Evolutionary conservation across 1,284 basidiomycete genomes (phyloP).

Genomic region (Ustilago tritici): DNA sequence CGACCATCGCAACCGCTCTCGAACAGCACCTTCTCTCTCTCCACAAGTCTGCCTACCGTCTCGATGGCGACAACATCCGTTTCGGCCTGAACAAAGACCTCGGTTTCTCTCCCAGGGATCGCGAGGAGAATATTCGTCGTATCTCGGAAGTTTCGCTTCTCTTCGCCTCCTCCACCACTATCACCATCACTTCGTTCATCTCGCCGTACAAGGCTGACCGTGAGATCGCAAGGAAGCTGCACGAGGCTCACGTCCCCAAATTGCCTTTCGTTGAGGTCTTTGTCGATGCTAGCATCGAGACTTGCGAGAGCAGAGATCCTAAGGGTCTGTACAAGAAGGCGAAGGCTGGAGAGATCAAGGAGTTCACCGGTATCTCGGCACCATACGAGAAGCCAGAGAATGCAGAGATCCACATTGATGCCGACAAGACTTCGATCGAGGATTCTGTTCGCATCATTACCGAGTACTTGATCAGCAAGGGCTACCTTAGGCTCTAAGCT

Average conservation of each 20-base stretch:
- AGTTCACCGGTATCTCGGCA: conserved; percentile 97
- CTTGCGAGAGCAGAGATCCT: conserved; percentile 92
- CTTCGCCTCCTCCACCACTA: conserved; percentile 87
- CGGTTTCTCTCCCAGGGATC: conserved; percentile 92
- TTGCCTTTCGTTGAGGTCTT: conserved; percentile 91
- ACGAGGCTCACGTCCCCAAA: conserved; percentile 74
- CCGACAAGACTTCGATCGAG: conserved; percentile 82
- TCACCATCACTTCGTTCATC: conserved; percentile 96
- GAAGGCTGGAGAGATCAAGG: conserved; percentile 94
- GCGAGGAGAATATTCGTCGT: conserved; percentile 96
- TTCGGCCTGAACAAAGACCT: conserved; percentile 98
- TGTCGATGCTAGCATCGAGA: conserved; percentile 87
- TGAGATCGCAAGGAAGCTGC: conserved; percentile 83
- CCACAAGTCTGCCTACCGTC: conserved; percentile 85
- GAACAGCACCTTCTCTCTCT: conserved; percentile 94
- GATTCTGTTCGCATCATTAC: conserved; percentile 85
- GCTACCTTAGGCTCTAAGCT: conserved; percentile 58
- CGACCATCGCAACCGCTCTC: conserved; percentile 95
- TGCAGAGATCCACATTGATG: conserved; percentile 93
- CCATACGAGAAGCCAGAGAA: conserved; percentile 90
- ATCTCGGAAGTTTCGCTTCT: conserved; percentile 97
- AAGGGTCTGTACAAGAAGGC: conserved; percentile 99
- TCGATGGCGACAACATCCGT: conserved; percentile 97
- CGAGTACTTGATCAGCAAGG: conserved; percentile 80
- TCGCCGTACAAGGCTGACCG: conserved; percentile 93